Evolutionary conservation across 768 basidiomycete genomes (phyloP).

Genomic region (Lanmaoa pseudosensibilis): DNA sequence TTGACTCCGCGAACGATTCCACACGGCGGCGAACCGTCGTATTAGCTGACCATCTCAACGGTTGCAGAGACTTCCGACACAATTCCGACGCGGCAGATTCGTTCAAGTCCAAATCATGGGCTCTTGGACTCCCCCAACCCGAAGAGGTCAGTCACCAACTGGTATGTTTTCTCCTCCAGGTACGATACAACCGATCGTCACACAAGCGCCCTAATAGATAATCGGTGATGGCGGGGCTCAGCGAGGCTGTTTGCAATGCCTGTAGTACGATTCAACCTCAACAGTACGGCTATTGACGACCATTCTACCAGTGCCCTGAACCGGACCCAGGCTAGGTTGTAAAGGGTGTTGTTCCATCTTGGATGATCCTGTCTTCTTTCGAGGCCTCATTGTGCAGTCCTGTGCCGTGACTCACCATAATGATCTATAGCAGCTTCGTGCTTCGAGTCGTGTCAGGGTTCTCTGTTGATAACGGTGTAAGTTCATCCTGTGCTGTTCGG

Average conservation of each 20-base stretch:
- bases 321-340: not conserved
- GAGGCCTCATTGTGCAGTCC: not conserved
- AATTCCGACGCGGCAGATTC: too few species aligned
- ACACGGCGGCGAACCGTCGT: too few species aligned
- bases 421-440: not conserved
- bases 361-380: not conserved
- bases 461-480: not conserved
- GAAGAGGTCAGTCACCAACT: too few species aligned
- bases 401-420: not conserved
- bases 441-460: not conserved
- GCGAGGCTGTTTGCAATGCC: not conserved
- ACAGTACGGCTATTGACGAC: not conserved
- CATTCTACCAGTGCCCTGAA: not conserved
- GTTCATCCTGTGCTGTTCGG: slow-evolving; percentile 14
- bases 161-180: too few species aligned
- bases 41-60: too few species aligned
- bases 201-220: too few species aligned
- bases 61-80: too few species aligned
- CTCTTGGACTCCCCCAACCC: too few species aligned
- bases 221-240: too few species aligned
- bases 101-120: too few species aligned
- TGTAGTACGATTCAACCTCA: not conserved
- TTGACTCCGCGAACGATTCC: too few species aligned
- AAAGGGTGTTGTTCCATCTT: not conserved
- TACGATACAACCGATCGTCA: too few species aligned